Evolutionary conservation across 1,139 yeast genomes (phyloP), one percentile per base, ranked within the genome.

Genomic region (Debaryomycetaceae sp.): DNA sequence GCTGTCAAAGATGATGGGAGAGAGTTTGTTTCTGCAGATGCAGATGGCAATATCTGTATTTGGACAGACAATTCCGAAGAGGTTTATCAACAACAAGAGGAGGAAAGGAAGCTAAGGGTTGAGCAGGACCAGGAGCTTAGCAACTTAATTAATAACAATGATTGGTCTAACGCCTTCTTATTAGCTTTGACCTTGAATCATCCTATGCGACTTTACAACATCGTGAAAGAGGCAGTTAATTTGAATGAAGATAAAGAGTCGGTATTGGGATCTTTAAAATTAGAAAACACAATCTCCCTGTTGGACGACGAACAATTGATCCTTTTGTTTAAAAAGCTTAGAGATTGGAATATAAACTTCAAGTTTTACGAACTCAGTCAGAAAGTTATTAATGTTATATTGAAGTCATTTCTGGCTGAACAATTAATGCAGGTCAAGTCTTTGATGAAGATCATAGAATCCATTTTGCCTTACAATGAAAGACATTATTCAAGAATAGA

Each of bases 261-360:
- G 33, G 65, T 77, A 5, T 78, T 82, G 37, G 91, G 91, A 0
- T 74, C 89, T 17, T 59, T 60, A 34, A 78, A 77, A 41, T 75
- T 93, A 41, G 97, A 89, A 57, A 64, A 71, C 6, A 80, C 85
- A n/a, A 77, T 93, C 39, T 69, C 75, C 6, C 62, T 65, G 17
- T 73, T 93, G 45, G 78, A 74, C 34, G 69, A 78, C 37, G 86
- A 82, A 1, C 88, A 86, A 55, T 65, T 90, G 38, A 56, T 76
- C 36, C 61, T 70, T 17, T 65, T 93, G 34, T 77, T 93, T 61
- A 80, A 78, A 55, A 83, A 96, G 57, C 75, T 90, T 33, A 80
- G 97, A 56, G 96, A 90, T 59, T 93, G 99, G 99, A 93, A 95
- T 63, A 83, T 95, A 42, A 93, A 90, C 62, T 87, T 89, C 44